phyloP scores from a whole-genome alignment of 208 protist genomes.

The Wallacemonas sp. region DNA sequence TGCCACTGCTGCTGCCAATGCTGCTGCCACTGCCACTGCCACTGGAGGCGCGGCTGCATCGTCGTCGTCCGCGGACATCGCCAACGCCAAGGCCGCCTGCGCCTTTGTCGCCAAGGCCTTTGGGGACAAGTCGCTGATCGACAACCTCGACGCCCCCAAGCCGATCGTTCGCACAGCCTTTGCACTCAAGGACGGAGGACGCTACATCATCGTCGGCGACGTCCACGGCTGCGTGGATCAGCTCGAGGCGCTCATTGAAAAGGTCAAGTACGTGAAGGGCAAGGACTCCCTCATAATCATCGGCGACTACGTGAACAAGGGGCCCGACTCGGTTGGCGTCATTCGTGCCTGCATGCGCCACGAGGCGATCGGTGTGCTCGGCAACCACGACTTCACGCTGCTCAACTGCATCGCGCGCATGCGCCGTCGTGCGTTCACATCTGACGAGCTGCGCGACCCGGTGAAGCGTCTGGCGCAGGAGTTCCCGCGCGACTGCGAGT shows the following conservation, averaged over 20 bases:
- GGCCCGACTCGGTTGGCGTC: constrained; percentile 79
- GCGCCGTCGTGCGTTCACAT: constrained; percentile 44
- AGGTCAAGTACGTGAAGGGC: constrained; percentile 74
- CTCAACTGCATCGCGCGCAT: constrained; percentile 56
- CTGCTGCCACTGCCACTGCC: no score
- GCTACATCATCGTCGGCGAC: constrained; percentile 90
- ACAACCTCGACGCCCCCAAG: constrained; percentile 59
- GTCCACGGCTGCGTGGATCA: constrained; percentile 89
- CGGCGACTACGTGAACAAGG: constrained; percentile 91
- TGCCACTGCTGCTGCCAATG: no score
- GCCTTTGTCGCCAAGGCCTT: constrained; percentile 35
- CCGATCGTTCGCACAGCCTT: constrained; percentile 73
- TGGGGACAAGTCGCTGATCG: constrained; percentile 26
- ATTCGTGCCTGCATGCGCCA: constrained; percentile 61
- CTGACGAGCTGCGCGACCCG: constrained; percentile 67
- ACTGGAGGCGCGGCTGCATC: no score
- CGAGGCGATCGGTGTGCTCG: constrained; percentile 81
- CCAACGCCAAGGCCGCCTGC: constrained; percentile 19
- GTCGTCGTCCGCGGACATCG: not conserved
- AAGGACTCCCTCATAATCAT: constrained; percentile 81
- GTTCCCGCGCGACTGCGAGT: constrained; percentile 73
- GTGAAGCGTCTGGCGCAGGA: constrained; percentile 74
- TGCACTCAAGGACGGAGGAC: constrained; percentile 32
- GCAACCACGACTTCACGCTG: constrained; percentile 91
- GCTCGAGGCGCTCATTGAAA: constrained; percentile 74